phyloP scores from a whole-genome alignment of 208 protist species.

The Sergeia podlipaevii region DNA sequence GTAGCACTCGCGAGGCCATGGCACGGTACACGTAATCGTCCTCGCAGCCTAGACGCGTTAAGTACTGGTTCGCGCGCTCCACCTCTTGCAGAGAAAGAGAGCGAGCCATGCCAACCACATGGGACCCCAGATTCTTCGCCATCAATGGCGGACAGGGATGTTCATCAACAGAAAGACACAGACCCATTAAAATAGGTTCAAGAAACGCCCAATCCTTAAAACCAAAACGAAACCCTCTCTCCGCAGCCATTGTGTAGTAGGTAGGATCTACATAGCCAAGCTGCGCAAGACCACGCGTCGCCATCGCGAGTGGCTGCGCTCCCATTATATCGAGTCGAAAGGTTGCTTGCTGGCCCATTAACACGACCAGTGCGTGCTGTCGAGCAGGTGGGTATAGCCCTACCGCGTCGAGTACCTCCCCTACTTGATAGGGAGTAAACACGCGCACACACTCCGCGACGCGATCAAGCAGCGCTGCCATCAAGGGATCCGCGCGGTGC shows the following conservation, averaged over 20 bases:
- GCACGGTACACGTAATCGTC: slow-evolving; percentile 82
- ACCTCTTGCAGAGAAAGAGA: slow-evolving; percentile 75
- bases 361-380: slow-evolving; percentile 53
- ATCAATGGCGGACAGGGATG: slow-evolving; percentile 25
- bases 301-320: slow-evolving; percentile 29
- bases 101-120: slow-evolving; percentile 61
- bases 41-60: slow-evolving; percentile 65
- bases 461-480: slow-evolving; percentile 60
- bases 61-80: slow-evolving; percentile 82
- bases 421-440: slow-evolving; percentile 56
- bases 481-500: slow-evolving; percentile 52
- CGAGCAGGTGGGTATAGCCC: slow-evolving; percentile 69
- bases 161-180: slow-evolving; percentile 41
- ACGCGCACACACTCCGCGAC: slow-evolving; percentile 56
- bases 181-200: slow-evolving; percentile 75
- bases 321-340: slow-evolving; percentile 76
- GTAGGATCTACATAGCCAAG: slow-evolving; percentile 71
- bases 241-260: slow-evolving; percentile 67
- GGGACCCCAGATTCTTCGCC: slow-evolving; percentile 55
- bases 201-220: slow-evolving; percentile 71
- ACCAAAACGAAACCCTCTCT: slow-evolving; percentile 66
- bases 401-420: slow-evolving; percentile 60
- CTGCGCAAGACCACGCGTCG: slow-evolving; percentile 61
- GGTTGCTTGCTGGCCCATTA: slow-evolving; percentile 66
- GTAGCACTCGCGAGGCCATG: slow-evolving; percentile 62